phyloP scores from a whole-genome alignment of 345 rosid genomes.

The Gossypium rotundifolium region DNA sequence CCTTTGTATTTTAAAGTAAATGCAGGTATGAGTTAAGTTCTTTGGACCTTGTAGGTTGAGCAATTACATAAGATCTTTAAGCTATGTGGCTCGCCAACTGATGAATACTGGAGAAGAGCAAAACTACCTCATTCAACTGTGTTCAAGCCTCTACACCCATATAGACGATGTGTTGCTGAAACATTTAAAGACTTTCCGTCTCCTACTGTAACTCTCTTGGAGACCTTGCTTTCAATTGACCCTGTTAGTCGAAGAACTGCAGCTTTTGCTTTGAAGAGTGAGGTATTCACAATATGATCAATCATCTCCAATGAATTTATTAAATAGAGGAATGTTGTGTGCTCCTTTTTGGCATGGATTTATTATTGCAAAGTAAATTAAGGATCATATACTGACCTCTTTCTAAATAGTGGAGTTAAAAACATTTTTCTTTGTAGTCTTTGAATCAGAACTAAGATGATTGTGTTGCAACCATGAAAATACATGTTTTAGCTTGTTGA shows the following conservation, averaged over 20 bases:
- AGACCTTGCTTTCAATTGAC: conserved; percentile 70
- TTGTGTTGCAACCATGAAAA: neutral
- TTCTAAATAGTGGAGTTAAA: neutral
- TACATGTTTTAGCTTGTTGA: neutral
- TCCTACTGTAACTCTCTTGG: conserved; percentile 60
- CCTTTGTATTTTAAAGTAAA: neutral
- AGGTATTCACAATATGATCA: conserved; percentile 38
- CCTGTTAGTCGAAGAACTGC: conserved; percentile 77
- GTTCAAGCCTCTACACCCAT: conserved; percentile 73
- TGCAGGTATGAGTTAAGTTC: neutral
- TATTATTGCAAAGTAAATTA: neutral
- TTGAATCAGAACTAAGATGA: neutral
- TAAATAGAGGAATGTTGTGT: neutral
- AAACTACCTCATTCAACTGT: conserved; percentile 59
- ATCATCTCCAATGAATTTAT: neutral
- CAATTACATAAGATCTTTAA: conserved; percentile 87
- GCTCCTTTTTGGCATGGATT: neutral
- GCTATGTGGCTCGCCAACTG: conserved; percentile 91
- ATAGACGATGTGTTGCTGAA: conserved; percentile 54
- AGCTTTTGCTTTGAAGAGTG: conserved; percentile 63
- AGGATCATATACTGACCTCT: neutral
- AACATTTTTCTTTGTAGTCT: neutral
- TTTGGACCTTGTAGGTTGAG: conserved; percentile 48
- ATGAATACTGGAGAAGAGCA: conserved; percentile 65
- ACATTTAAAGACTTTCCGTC: conserved; percentile 56